Evolutionary conservation across 1,284 basidiomycete species (phyloP), one percentile per base, ranked within the genome.

Genomic region (Xerocomus amazonicus): DNA sequence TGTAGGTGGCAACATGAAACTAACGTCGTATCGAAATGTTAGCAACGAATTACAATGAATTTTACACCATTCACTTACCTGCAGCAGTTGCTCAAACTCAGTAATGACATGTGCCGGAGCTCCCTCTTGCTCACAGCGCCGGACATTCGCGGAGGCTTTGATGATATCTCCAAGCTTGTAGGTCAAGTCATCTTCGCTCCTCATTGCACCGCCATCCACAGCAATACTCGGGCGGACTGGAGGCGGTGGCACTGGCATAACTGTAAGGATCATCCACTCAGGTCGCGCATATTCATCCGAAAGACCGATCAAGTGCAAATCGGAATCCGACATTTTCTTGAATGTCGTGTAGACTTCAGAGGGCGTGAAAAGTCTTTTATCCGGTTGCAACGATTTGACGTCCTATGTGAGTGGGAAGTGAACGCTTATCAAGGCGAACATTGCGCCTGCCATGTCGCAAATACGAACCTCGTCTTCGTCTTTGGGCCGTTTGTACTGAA

Each of bases 211-310:
- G 34, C 96, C 96, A 61, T 99, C 96, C 28, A 96, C 90, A 17
- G 94, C 88, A 51, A 99, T 97, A 70, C 93, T 97, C 0, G 97
- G 97, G 43, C 97, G 91, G 45, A 99, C 97, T 10, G 97, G 94
- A 10, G 97, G 96, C 0, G 97, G 97, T 1, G 97, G 97, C 0
- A 99, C 96, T 33, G 97, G 97, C 63, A 99, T 80, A 28, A 98
- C 94, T 0, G 97, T 98, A 45, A 99, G 74, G 60, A 99, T 95
- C 97, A 99, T 99, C 97, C 97, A 99, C 64, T 98, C 94, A 3
- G 97, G 97, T 38, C 95, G 83, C 12, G 97, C 97, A 66, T 96
- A 98, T 65, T 94, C 92, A 48, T 93, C 92, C 26, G 92, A 96
- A 8, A 99, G 81, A 36, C 97, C 97, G 57, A 99, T 84, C 14